Conservation (phyloP, 306 rosid genomes). For the Citrullus amarus region DNA sequence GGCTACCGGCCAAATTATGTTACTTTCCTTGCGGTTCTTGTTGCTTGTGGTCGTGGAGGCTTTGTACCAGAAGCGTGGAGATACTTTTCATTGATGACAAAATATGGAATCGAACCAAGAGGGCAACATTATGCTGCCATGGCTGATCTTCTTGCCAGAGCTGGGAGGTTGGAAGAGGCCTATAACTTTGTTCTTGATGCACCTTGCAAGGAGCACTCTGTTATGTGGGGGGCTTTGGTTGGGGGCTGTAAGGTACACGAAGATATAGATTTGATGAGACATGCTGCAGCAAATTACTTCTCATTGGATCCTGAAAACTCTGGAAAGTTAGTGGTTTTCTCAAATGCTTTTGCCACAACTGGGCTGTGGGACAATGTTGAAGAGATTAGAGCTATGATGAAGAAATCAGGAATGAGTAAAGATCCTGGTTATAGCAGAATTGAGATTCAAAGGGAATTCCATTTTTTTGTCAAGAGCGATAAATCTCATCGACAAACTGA, state of each 20-base stretch:
- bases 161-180: slow-evolving; percentile 53
- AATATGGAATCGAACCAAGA: slow-evolving; percentile 48
- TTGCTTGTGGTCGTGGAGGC: slow-evolving; percentile 75
- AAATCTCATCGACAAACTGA: slow-evolving; percentile 30
- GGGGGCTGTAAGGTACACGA: slow-evolving; percentile 69
- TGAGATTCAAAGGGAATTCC: slow-evolving; percentile 45
- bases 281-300: slow-evolving; percentile 52
- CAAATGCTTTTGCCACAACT: slow-evolving; percentile 59
- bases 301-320: slow-evolving; percentile 39
- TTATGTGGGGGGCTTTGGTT: slow-evolving; percentile 63
- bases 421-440: slow-evolving; percentile 74
- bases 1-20: slow-evolving; percentile 57
- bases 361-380: slow-evolving; percentile 63
- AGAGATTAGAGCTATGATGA: slow-evolving; percentile 48
- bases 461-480: slow-evolving; percentile 43
- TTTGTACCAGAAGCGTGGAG: slow-evolving; percentile 51
- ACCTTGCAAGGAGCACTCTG: slow-evolving; percentile 55
- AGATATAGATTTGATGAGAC: slow-evolving; percentile 38
- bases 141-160: slow-evolving; percentile 61
- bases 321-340: slow-evolving; percentile 50
- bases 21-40: slow-evolving; percentile 70
- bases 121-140: slow-evolving; percentile 61
- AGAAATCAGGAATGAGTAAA: slow-evolving; percentile 42
- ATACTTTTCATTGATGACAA: slow-evolving; percentile 52
- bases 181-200: slow-evolving; percentile 40